Percentiles rank a stretch among this genome's conserved stretches.
These are phyloP conservation scores for Tetrastigma voinierianum DNA, from an alignment of 164 flowering plant species.

Conservation along the genomic window DNA sequence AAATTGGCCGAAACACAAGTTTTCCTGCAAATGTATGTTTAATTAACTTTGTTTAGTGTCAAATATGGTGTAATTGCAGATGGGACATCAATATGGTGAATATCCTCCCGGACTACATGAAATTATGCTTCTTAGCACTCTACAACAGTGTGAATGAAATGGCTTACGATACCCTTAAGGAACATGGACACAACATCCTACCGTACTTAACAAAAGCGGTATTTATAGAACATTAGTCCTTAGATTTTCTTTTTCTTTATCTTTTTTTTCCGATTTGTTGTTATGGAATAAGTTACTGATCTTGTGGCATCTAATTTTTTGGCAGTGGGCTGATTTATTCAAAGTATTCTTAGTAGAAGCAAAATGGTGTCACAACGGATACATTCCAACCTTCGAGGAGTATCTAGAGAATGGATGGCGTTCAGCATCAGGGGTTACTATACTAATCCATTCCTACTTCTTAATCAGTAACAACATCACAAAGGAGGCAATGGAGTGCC, in stretches of 20 bases:
- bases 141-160: conserved; percentile 40
- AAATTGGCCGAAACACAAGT: too few species aligned
- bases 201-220: conserved; percentile 27
- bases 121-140: conserved; percentile 37
- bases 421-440: conserved; percentile 26
- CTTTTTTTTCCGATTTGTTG: background rate
- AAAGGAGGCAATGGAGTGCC: conserved; percentile 7
- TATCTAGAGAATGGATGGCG: conserved; percentile 44
- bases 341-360: conserved; percentile 43
- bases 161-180: conserved; percentile 28
- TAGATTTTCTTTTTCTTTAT: background rate
- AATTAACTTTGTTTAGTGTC: conserved; percentile 22
- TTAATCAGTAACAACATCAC: conserved; percentile 3
- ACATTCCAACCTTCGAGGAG: conserved; percentile 39
- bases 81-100: conserved; percentile 37
- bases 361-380: conserved; percentile 31
- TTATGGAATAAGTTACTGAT: background rate
- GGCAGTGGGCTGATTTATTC: conserved; percentile 49
- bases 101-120: conserved; percentile 48
- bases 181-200: conserved; percentile 17
- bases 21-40: too few species aligned
- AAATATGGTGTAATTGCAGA: conserved; percentile 18
- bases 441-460: conserved; percentile 28
- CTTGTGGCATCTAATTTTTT: background rate
- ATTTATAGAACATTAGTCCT: background rate